A percentile compares a stretch with the other conserved stretches of the same genome.
These are phyloP conservation scores for Magnolia officinalis DNA, from an alignment of 164 flowering plant genomes.

Conservation along the genomic window DNA sequence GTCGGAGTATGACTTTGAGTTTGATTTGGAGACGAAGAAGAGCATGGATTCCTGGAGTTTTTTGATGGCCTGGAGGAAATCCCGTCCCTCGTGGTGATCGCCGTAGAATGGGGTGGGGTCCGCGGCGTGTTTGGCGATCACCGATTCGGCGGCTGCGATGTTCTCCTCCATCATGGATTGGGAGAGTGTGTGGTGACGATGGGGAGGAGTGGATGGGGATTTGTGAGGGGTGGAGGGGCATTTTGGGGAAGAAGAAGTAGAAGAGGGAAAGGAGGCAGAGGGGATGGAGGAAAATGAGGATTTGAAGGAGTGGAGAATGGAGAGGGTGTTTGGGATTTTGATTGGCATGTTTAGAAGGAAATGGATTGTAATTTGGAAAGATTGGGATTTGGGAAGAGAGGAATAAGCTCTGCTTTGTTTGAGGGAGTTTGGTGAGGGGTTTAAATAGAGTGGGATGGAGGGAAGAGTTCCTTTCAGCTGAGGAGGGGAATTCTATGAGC, in stretches of 20 bases:
- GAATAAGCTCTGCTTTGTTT: neutral
- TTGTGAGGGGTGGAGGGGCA: neutral
- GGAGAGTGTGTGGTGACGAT: slow-evolving; percentile 18
- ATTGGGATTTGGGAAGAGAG: neutral
- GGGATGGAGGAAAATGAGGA: neutral
- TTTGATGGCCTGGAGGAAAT: slow-evolving; percentile 40
- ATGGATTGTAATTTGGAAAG: neutral
- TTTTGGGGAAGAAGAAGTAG: slow-evolving; percentile 11
- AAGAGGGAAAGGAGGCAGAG: neutral
- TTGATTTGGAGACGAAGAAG: slow-evolving; percentile 22
- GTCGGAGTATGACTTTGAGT: slow-evolving; percentile 19
- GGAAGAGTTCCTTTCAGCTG: neutral
- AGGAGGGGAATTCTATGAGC: neutral
- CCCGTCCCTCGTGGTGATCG: slow-evolving; percentile 47
- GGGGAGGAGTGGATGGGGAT: slow-evolving; percentile 9
- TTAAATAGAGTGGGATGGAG: neutral
- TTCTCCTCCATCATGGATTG: slow-evolving; percentile 36
- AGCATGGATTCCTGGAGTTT: slow-evolving; percentile 68
- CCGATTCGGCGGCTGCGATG: slow-evolving; percentile 35
- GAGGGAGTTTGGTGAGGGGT: neutral
- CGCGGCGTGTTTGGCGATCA: slow-evolving; percentile 56
- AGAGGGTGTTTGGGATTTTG: neutral
- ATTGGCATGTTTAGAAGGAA: neutral
- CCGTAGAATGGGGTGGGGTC: slow-evolving; percentile 46
- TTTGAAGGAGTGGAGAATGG: neutral